A percentile compares a stretch with the other conserved stretches of the same genome.
Conservation (phyloP, 2,329 filamentous ascomycete species). For the Cordyceps cateniannulata region DNA sequence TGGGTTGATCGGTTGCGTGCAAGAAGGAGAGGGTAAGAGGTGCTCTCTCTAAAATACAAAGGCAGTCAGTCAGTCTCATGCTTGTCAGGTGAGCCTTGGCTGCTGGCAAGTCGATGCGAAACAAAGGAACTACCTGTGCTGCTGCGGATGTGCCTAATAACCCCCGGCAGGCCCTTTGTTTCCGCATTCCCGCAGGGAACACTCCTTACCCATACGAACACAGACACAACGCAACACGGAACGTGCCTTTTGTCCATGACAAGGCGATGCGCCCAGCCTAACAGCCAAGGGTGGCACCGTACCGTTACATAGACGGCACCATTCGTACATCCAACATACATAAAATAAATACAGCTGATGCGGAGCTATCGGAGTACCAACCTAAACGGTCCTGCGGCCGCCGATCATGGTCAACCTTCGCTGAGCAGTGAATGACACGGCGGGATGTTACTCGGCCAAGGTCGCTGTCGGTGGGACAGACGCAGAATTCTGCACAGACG, state of each 20-base stretch:
- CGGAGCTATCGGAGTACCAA: slow-evolving; percentile 8
- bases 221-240: background rate
- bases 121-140: background rate
- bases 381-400: slow-evolving; percentile 1
- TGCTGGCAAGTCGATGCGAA: background rate
- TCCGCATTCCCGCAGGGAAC: background rate
- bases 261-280: background rate
- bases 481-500: background rate
- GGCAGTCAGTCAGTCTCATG: too few species aligned
- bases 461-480: background rate
- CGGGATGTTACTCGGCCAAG: background rate
- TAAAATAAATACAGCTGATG: background rate
- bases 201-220: background rate
- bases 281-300: background rate
- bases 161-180: background rate
- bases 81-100: too few species aligned
- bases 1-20: too few species aligned
- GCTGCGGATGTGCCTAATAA: too few species aligned
- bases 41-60: background rate
- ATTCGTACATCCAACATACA: background rate
- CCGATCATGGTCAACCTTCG: background rate
- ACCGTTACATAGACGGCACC: background rate
- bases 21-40: background rate
- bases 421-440: background rate
- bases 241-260: background rate